These are phyloP conservation scores for Kodamaea lidongshanica DNA, from an alignment of 805 yeast species.

Conservation along the genomic window DNA sequence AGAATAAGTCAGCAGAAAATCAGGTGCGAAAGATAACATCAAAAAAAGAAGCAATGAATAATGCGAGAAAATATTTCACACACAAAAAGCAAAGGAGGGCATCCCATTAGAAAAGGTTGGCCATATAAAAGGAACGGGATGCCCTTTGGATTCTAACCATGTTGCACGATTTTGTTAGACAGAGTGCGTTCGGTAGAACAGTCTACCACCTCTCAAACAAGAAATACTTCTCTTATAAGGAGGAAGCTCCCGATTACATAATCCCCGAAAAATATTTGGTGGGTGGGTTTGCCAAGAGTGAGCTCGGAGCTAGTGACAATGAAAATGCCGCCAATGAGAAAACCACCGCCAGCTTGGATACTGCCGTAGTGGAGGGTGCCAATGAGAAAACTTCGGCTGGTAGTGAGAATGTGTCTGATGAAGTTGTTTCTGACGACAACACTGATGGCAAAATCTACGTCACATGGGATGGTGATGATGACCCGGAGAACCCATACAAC, in stretches of 20 bases:
- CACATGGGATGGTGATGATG: conserved; percentile 42
- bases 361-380: no score
- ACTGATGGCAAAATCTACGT: no score
- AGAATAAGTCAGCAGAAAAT: no score
- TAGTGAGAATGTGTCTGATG: no score
- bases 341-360: neutral
- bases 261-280: conserved; percentile 13
- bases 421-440: no score
- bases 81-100: neutral
- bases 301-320: neutral
- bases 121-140: neutral
- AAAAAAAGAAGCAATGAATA: no score
- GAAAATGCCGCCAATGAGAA: neutral
- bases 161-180: conserved; percentile 28
- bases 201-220: conserved; percentile 23
- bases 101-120: neutral
- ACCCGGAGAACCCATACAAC: conserved; percentile 49
- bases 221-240: conserved; percentile 16
- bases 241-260: conserved; percentile 14
- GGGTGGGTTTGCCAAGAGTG: neutral
- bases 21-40: no score
- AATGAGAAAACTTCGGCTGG: no score
- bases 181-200: conserved; percentile 26
- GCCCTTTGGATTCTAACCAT: no score
- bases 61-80: no score